These are phyloP conservation scores for Medicago ruthenica DNA, from an alignment of 306 rosid genomes.

Conservation along the genomic window DNA sequence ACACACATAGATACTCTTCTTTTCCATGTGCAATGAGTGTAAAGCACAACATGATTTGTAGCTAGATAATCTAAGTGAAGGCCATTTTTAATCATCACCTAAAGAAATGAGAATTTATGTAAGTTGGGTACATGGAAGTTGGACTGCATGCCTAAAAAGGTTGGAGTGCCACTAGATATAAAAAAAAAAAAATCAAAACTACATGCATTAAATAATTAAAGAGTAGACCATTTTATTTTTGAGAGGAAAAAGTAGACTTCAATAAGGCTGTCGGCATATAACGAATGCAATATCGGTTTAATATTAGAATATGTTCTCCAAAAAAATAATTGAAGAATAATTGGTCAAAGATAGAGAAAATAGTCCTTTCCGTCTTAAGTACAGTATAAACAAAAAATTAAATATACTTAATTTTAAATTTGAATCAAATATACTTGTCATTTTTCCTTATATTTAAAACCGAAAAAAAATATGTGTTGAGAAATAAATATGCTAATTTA, in stretches of 20 bases:
- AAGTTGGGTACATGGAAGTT: slow-evolving; percentile 38
- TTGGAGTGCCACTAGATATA: neutral
- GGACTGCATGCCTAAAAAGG: slow-evolving; percentile 46
- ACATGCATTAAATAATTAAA: neutral
- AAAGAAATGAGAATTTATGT: neutral
- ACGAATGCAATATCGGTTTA: neutral
- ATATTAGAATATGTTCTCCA: neutral
- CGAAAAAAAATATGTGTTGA: no score
- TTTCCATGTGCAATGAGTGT: no score
- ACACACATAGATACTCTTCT: no score
- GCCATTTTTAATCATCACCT: slow-evolving; percentile 19
- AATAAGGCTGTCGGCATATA: slow-evolving; percentile 18
- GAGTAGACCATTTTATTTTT: slow-evolving; percentile 1
- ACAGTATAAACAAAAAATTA: no score
- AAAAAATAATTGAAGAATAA: neutral
- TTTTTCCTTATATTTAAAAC: no score
- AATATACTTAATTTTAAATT: no score
- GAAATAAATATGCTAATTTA: no score
- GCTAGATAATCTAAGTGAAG: slow-evolving; percentile 30
- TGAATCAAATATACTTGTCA: no score
- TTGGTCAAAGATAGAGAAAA: neutral
- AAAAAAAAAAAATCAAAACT: neutral
- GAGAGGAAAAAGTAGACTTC: neutral
- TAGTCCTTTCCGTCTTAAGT: no score
- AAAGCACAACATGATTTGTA: no score